phyloP scores from a whole-genome alignment of 140 eudicot species.

The Erigeron philadelphicus region DNA sequence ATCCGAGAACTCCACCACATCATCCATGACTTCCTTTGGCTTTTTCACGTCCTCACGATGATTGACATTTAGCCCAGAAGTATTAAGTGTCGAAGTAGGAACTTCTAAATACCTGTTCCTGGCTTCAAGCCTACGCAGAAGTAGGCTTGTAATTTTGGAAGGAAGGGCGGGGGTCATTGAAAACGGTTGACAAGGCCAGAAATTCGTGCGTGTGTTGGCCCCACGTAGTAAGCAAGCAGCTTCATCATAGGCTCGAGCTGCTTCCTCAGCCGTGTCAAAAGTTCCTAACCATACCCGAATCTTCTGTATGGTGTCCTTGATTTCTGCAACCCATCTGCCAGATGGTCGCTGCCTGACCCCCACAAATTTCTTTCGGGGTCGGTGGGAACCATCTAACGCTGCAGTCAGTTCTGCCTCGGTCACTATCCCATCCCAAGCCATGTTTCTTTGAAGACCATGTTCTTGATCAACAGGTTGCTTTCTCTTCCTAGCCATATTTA shows the following conservation, averaged over 20 bases:
- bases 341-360: slow-evolving; percentile 79
- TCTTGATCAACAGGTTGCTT: slow-evolving; percentile 31
- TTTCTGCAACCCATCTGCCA: slow-evolving; percentile 87
- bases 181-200: slow-evolving; percentile 61
- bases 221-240: slow-evolving; percentile 81
- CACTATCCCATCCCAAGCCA: slow-evolving; percentile 41
- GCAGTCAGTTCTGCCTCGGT: slow-evolving; percentile 35
- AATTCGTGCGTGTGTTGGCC: slow-evolving; percentile 69
- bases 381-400: slow-evolving; percentile 39
- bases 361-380: slow-evolving; percentile 53
- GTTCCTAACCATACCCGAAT: slow-evolving; percentile 81
- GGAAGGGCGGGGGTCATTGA: slow-evolving; percentile 65
- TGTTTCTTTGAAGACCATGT: slow-evolving; percentile 24
- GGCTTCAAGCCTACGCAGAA: slow-evolving; percentile 61
- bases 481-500: slow-evolving; percentile 50
- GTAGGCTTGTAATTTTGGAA: slow-evolving; percentile 59
- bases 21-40: slow-evolving; percentile 29
- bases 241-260: slow-evolving; percentile 86
- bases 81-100: slow-evolving; percentile 22
- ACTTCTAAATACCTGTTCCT: slow-evolving; percentile 42
- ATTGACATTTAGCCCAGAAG: slow-evolving; percentile 6
- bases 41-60: slow-evolving; percentile 25
- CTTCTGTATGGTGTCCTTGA: slow-evolving; percentile 76
- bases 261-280: slow-evolving; percentile 81
- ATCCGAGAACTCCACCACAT: slow-evolving; percentile 33